Conservation (phyloP, 2,329 filamentous ascomycete species). For the Cladosporium sp. region DNA sequence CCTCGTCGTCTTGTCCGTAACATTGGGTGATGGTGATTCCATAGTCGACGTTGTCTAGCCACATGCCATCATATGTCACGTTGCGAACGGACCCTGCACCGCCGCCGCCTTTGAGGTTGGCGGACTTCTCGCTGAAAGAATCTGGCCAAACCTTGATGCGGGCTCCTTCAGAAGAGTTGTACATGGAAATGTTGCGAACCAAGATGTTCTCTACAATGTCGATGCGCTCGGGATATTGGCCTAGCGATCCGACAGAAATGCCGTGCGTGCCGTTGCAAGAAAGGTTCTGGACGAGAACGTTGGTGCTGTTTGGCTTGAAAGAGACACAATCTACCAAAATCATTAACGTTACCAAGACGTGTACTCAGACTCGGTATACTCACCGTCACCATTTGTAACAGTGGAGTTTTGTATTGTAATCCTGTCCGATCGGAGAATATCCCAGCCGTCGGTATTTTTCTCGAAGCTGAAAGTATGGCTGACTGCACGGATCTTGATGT, state of each 20-base stretch:
- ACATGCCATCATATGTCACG: constrained; percentile 29
- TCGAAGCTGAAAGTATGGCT: constrained; percentile 48
- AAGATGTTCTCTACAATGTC: constrained; percentile 50
- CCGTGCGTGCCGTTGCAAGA: constrained; percentile 63
- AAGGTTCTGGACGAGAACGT: constrained; percentile 62
- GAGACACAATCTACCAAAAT: neutral
- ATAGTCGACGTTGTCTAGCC: constrained; percentile 5
- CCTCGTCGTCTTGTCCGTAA: constrained; percentile 3
- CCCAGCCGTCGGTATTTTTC: constrained; percentile 57
- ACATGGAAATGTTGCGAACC: constrained; percentile 45
- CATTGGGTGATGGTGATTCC: constrained; percentile 11
- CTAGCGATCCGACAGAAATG: constrained; percentile 56
- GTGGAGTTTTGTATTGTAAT: constrained; percentile 62
- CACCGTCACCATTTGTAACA: constrained; percentile 57
- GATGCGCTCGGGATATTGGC: constrained; percentile 47
- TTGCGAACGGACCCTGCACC: constrained; percentile 42
- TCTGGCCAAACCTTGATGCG: constrained; percentile 58
- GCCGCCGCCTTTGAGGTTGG: constrained; percentile 53
- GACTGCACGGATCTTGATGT: constrained; percentile 55
- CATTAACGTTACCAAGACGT: neutral
- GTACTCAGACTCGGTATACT: constrained; percentile 29
- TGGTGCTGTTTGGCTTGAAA: constrained; percentile 62
- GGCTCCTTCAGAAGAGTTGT: constrained; percentile 46
- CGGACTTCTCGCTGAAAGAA: constrained; percentile 42
- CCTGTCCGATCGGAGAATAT: constrained; percentile 56